Evolutionary conservation across 1,139 yeast genomes (phyloP), one percentile per base, ranked within the genome.

Genomic region (Zygoascus sp.): DNA sequence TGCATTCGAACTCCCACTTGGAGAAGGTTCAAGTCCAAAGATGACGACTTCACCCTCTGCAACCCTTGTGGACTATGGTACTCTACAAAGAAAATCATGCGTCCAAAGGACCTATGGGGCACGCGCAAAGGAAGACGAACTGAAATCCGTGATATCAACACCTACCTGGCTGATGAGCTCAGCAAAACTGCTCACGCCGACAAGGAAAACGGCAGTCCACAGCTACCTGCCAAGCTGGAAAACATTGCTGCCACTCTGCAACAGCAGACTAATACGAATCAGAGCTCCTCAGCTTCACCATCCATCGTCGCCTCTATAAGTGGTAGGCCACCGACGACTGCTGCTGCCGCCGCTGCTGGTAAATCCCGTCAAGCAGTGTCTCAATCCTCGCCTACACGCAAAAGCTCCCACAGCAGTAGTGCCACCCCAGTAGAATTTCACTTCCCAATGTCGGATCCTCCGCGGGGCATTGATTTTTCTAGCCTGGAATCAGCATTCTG

Each of bases 31-130:
- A 49, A 52, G 19, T 49, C 52, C 15, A 55, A 47, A 21, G 56
- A 51, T 47, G 47, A 46, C 32, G 42, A 45, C 27, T 45, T 46
- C 38, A 48, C 54, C 21, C 53, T 66, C 23, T 67, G 70, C 54
- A 67, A 67, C 47, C 66, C 72, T 3, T 67, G 72, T 50, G 72
- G 72, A 2, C 52, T 67, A 10, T 67, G 66, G 58, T 60, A 53
- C 47, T 50, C 53, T 28, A 48, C 58, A 25, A 64, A 67, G 50
- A 56, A 57, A 40, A 50, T 52, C 20, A 60, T 65, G 67, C 54
- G 72, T 21, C 72, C 72, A 2, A 48, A 51, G 16, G 49, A 51
- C 22, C 48, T 58, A 19, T 66, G 70, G 70, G 57, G 57, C n/a
- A 50, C 54, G 23, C 15, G 40, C 15, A 42, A 42, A 19, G 44